phyloP scores from a whole-genome alignment of 2,329 filamentous ascomycete genomes.

The Graphium sp. region DNA sequence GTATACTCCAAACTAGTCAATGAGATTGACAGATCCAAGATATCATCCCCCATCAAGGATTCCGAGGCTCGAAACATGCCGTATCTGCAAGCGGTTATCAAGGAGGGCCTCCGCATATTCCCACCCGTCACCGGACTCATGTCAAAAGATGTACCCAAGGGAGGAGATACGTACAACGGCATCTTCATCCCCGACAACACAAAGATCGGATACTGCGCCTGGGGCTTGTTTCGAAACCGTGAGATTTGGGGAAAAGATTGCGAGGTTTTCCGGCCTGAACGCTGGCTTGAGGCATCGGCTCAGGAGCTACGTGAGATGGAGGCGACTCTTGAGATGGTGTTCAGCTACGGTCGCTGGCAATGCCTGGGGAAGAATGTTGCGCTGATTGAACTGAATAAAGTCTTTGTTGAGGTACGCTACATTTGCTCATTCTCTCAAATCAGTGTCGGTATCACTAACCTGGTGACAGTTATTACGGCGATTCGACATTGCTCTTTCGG shows the following conservation, averaged over 20 bases:
- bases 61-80: constrained; percentile 17
- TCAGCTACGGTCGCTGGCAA: constrained; percentile 19
- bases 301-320: constrained; percentile 17
- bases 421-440: no score
- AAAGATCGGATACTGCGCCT: constrained; percentile 15
- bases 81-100: constrained; percentile 30
- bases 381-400: constrained; percentile 19
- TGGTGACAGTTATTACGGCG: constrained; percentile 10
- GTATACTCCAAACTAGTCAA: constrained; percentile 25
- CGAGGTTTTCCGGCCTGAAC: constrained; percentile 15
- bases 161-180: constrained; percentile 15
- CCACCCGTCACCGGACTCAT: constrained; percentile 18
- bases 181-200: constrained; percentile 15
- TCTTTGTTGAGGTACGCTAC: constrained; percentile 24
- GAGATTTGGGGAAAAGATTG: constrained; percentile 18
- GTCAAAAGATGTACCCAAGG: constrained; percentile 15
- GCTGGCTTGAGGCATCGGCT: constrained; percentile 17
- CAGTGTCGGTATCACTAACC: no score
- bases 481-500: constrained; percentile 11
- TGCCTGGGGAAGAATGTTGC: constrained; percentile 21
- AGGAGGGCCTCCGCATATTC: constrained; percentile 24
- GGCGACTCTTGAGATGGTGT: constrained; percentile 18
- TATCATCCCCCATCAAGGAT: constrained; percentile 11
- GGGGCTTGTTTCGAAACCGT: constrained; percentile 15
- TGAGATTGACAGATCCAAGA: constrained; percentile 18